Conservation (phyloP, 768 basidiomycete genomes). For the Lactifluus subvellereus region DNA sequence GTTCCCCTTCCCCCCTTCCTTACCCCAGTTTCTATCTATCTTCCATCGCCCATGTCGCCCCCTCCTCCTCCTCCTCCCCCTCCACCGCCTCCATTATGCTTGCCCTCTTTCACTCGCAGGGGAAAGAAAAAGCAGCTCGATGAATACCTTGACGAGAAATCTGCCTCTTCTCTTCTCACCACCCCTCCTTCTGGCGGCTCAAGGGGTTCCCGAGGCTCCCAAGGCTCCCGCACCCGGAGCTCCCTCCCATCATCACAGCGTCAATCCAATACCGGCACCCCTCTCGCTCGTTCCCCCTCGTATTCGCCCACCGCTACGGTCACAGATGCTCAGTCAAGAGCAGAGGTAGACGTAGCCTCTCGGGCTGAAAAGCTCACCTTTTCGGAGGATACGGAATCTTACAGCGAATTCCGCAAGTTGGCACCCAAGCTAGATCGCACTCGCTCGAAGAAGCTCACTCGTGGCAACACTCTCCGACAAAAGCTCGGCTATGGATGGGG, state of each 20-base stretch:
- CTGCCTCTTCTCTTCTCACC: not conserved
- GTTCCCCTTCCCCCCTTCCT: not conserved
- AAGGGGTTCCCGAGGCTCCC: not conserved
- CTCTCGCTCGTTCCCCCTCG: constrained; percentile 19
- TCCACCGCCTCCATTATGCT: constrained; percentile 20
- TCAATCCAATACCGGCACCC: constrained; percentile 10
- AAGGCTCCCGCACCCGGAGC: not conserved
- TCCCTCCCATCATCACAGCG: constrained; percentile 14
- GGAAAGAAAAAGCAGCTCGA: constrained; percentile 20
- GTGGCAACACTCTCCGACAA: constrained; percentile 9
- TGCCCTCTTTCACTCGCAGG: constrained; percentile 23
- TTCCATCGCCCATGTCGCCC: constrained; percentile 9
- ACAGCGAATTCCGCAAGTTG: constrained; percentile 14
- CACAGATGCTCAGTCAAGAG: constrained; percentile 17
- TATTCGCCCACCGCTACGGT: constrained; percentile 22
- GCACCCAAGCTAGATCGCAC: constrained; percentile 24
- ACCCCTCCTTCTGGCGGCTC: not conserved
- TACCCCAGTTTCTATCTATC: no score
- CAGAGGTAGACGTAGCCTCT: constrained; percentile 1
- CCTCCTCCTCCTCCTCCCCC: constrained; percentile 21
- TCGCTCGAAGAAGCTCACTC: constrained; percentile 23
- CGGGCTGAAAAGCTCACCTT: constrained; percentile 20
- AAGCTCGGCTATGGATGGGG: constrained; percentile 25
- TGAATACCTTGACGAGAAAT: constrained; percentile 18
- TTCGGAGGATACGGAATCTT: constrained; percentile 26